Base-by-base conservation (phyloP, 371 early-diverging fungal genomes). In the Mortierella sp. region DNA sequence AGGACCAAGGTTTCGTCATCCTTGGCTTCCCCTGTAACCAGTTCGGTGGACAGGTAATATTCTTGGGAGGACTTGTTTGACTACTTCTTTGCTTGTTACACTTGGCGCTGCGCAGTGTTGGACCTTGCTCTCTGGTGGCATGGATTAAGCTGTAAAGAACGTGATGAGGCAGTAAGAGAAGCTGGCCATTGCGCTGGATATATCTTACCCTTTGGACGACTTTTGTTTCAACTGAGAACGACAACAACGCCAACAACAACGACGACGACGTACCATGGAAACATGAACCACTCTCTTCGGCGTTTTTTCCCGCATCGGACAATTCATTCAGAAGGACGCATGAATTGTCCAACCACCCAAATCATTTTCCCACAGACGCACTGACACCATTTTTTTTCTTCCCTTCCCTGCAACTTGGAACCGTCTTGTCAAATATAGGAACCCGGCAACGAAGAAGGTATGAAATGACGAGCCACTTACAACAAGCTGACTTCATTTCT, bases 11-110 rank as follows among this genome's bases (percentile, higher is more conserved):
- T 9, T 91, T 96, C 68, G 92, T 91, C 63, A 87, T 96, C 70
- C 84, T 96, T 55, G 96, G 95, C 42, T 97, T 96, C 84, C 99
- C 99, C 34, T 96, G 96, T 84, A 97, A 97, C 88, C 97, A 97
- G 91, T 97, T 97, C 82, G 91, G 92, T 16, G 88, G 88, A 55
- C 98, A 98, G 90, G 97, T 96, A 92, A 88, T 68, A 19, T 7
- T 44, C 9, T n/a, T 58, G 0, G 45, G 45, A 45, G 45, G 48
- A 21, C 10, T n/a, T 19, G 19, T 54, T 24, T 4, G 24, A 26
- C 26, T 57, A 26, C 26, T 57, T 57, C 26, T 57, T 57, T 26
- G 57, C 10, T 9, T 54, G 42, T 38, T 38, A 48, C 9, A 14
- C 9, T 48, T 48, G 14, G 48, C 14, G 9, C 48, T 54, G 54